Base-by-base conservation (phyloP, 1,284 basidiomycete genomes). In the Leccinum laetum region DNA sequence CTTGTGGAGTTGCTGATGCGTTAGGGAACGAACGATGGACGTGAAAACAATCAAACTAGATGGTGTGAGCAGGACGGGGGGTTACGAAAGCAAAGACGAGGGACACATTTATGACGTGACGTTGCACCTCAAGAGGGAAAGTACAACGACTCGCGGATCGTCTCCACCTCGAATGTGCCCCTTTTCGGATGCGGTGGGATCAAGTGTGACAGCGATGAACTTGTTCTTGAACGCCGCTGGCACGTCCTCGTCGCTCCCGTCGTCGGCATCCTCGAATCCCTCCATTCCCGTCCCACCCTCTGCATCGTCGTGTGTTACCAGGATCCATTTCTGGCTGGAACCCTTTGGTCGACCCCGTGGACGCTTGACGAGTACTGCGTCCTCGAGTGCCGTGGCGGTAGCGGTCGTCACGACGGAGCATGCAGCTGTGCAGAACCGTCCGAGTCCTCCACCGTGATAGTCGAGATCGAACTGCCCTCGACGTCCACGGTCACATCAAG, bases 101-200 rank as follows among this genome's bases (percentile, higher is more conserved):
- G 52, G 8, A 24, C 29, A 32, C 11, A 9, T 18, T 9, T n/a
- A 35, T 41, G 5, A 16, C 21, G 16, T 11, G 44, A 18, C 10
- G n/a, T 46, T 5, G 44, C 44, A 46, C 26, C 21, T 61, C 83
- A 95, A 59, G 93, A 94, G 83, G 97, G 98, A 86, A 98, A 98
- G 79, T 98, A 98, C 58, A 85, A 82, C 53, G 91, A 94, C 60
- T 88, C 79, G 75, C 91, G 90, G 79, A 99, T 96, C 68, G 84
- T 85, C 73, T 88, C 83, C 67, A 99, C 95, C 71, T 96, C 87
- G 77, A 99, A 99, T 64, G 84, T 82, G 65, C 97, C 98, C 81
- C 95, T 94, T 75, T 88, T 78, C 1, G 97, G 97, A 24, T 96
- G 79, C 0, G 90, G 88, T 0, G 96, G 96, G 14, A 99, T 77